phyloP scores from a whole-genome alignment of 495 filamentous ascomycete genomes.

The Coniosporium apollinis region DNA sequence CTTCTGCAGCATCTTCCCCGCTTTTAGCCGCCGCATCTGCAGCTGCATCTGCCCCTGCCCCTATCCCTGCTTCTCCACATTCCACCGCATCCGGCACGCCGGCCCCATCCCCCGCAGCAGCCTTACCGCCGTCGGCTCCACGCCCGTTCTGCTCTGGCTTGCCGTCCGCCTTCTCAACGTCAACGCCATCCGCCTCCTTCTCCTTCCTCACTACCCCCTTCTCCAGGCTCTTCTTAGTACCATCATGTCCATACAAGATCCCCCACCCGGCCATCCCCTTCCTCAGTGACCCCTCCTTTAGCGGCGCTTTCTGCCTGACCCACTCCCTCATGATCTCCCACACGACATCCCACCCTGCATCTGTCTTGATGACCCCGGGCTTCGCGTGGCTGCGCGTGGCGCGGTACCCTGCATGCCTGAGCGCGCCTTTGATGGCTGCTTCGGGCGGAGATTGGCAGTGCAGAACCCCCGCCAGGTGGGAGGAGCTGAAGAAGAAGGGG shows the following conservation, averaged over 20 bases:
- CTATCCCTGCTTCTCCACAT: conserved; percentile 12
- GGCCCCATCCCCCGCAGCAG: no score
- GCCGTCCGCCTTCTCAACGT: conserved; percentile 8
- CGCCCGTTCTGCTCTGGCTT: no score
- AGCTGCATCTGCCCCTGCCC: conserved; percentile 5
- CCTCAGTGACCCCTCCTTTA: conserved; percentile 53
- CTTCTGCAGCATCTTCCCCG: background rate
- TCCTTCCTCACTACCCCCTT: conserved; percentile 6
- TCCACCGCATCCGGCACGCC: no score
- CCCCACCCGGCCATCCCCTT: conserved; percentile 49
- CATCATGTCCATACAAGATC: conserved; percentile 33
- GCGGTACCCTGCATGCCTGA: conserved; percentile 62
- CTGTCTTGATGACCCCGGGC: conserved; percentile 73
- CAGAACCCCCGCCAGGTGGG: conserved; percentile 49
- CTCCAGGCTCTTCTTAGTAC: background rate
- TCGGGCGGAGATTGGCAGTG: conserved; percentile 61
- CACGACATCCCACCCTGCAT: conserved; percentile 72
- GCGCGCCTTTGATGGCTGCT: conserved; percentile 58
- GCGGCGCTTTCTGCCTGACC: conserved; percentile 55
- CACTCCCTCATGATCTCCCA: conserved; percentile 95
- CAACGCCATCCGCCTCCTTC: conserved; percentile 10
- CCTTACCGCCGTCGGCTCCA: no score
- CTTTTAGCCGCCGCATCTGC: conserved; percentile 3
- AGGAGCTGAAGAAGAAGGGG: conserved; percentile 79
- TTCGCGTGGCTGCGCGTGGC: conserved; percentile 73